These are phyloP conservation scores for Microsporum canis DNA, from an alignment of 2,329 filamentous ascomycete species.

Conservation along the genomic window DNA sequence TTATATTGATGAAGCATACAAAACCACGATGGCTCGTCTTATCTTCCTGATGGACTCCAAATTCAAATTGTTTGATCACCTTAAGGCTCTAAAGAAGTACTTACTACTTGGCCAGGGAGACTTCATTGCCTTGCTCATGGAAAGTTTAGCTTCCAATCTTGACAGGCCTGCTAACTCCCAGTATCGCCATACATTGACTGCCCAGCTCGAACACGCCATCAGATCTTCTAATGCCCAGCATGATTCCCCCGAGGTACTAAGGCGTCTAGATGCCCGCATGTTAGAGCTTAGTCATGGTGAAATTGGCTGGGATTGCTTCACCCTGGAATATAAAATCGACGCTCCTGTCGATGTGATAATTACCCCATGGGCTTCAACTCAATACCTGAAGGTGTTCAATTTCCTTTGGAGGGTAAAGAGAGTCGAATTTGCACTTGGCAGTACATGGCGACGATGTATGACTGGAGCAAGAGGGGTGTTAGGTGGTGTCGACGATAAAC, in stretches of 20 bases:
- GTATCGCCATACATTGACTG: slow-evolving; percentile 90
- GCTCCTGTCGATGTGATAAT: slow-evolving; percentile 94
- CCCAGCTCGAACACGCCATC: slow-evolving; percentile 95
- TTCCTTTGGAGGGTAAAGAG: slow-evolving; percentile 97
- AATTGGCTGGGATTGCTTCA: slow-evolving; percentile 98
- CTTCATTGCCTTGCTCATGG: slow-evolving; percentile 94
- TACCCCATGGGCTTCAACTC: slow-evolving; percentile 85
- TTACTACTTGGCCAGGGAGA: slow-evolving; percentile 90
- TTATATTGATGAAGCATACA: slow-evolving; percentile 95
- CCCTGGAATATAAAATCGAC: slow-evolving; percentile 95
- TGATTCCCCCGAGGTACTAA: slow-evolving; percentile 81
- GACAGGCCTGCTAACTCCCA: slow-evolving; percentile 94
- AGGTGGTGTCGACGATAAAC: slow-evolving; percentile 59
- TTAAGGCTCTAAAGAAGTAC: slow-evolving; percentile 86
- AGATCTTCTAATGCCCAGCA: slow-evolving; percentile 95
- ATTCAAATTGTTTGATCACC: slow-evolving; percentile 87
- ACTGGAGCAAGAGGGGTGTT: slow-evolving; percentile 89
- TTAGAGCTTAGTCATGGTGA: slow-evolving; percentile 91
- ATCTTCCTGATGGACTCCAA: slow-evolving; percentile 91
- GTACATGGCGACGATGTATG: slow-evolving; percentile 91
- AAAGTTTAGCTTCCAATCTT: slow-evolving; percentile 82
- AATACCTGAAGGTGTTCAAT: slow-evolving; percentile 98
- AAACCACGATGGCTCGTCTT: slow-evolving; percentile 90
- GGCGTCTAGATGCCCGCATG: slow-evolving; percentile 93
- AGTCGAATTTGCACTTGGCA: slow-evolving; percentile 84